Evolutionary conservation across 352 stramenopile species (phyloP), one percentile per base, ranked within the genome.

Genomic region (Phytophthora aleatoria): DNA sequence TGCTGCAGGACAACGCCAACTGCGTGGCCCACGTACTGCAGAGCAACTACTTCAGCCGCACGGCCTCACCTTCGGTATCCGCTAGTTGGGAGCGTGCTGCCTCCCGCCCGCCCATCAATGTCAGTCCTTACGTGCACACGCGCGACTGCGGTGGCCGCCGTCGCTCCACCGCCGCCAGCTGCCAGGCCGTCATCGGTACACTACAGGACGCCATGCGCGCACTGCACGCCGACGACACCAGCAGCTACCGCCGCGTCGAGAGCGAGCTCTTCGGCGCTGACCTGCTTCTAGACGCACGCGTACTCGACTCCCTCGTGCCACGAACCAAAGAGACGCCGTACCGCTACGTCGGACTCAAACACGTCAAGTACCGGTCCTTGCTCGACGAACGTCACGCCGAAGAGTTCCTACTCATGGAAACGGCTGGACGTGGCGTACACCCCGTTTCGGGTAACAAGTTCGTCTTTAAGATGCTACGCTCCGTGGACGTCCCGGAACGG

Each of bases 321-420:
- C 70, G 85, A 11, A 88, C 85, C 13, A 89, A 91, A 57, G 73
- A 89, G 61, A 79, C 62, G 1, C 81, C 81, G 24, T 83, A 94
- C 64, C 77, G 86, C 43, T 94, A 87, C 69, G 71, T 94, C 20
- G 74, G 80, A 2, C 73, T 92, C 63, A 94, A 94, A 68, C 83
- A 91, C 58, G 79, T 89, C 68, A 89, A 85, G 52, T 90, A 91
- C 67, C 74, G 69, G 9, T 88, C 79, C 16, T 70, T 88, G 16
- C 61, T 88, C 16, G 76, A 86, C 56, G 81, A 81, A 13, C 68
- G 67, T 31, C 70, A 83, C 20, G 78, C 75, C 16, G 83, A 91
- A 50, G 83, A 91, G 47, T 89, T 88, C 31, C 52, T 91, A 9
- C 57, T 91, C 28, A 70, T 90, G 38, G 83, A 91, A 56, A 83